phyloP scores from a whole-genome alignment of 139 green algal genomes.

The Closterium sp. region DNA sequence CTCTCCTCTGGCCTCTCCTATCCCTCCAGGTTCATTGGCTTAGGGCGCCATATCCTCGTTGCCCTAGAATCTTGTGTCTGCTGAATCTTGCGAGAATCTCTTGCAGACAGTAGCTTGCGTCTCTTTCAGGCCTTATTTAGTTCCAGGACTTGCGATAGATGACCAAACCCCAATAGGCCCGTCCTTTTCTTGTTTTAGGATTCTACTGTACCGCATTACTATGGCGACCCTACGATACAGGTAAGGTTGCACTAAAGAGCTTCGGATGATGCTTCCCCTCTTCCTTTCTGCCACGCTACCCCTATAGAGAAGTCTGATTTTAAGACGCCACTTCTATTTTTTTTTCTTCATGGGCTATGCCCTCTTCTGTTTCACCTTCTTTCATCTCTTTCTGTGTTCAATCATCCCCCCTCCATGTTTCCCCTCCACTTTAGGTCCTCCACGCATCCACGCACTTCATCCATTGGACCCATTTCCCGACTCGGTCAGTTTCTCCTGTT shows the following conservation, averaged over 20 bases:
- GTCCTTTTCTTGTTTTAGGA: background rate
- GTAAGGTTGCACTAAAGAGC: background rate
- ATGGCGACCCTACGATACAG: background rate
- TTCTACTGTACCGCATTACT: background rate
- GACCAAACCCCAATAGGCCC: no score
- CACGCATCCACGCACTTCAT: background rate
- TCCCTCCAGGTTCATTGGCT: background rate
- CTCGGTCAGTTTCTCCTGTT: background rate
- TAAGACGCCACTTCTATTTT: no score
- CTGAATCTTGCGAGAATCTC: no score
- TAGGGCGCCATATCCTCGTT: background rate
- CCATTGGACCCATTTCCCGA: background rate
- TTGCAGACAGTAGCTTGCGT: no score
- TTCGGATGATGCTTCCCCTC: background rate
- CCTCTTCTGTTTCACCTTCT: no score
- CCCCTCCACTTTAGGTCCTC: background rate
- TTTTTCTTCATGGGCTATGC: no score
- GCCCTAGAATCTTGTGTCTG: background rate
- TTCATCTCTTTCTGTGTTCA: background rate
- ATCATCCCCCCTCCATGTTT: no score
- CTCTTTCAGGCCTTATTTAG: background rate
- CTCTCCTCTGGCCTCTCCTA: background rate
- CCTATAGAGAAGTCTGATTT: no score
- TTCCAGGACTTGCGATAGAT: no score
- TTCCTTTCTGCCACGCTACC: background rate